Conservation (phyloP, 2,329 filamentous ascomycete species). For the Hypomyces rosellus region DNA sequence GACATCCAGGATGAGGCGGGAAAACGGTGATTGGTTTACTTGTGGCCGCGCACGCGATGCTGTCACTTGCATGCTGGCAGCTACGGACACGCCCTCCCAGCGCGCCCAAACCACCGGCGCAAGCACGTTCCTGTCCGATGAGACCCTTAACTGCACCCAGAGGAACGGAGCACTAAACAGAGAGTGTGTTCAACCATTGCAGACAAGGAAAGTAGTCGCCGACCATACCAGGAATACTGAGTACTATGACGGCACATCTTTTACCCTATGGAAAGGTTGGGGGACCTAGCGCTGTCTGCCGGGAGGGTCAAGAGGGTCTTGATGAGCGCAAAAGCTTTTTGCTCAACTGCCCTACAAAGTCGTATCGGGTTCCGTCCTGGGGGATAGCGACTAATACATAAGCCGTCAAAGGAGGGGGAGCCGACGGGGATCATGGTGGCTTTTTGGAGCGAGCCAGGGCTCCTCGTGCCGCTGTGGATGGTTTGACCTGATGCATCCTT, state of each 20-base stretch:
- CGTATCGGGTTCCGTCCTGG: neutral
- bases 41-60: conserved; percentile 12
- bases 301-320: neutral
- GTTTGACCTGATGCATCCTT: conserved; percentile 7
- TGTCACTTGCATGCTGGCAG: conserved; percentile 20
- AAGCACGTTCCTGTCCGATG: conserved; percentile 17
- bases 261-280: neutral
- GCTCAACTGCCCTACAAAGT: neutral
- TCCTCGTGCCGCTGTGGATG: conserved; percentile 23
- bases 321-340: neutral
- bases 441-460: conserved; percentile 22
- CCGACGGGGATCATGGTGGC: conserved; percentile 17
- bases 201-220: neutral
- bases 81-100: conserved; percentile 10
- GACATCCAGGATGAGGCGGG: neutral
- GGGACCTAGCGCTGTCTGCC: neutral
- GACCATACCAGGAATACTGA: neutral
- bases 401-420: conserved; percentile 1
- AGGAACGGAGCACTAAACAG: neutral
- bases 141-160: neutral
- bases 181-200: neutral
- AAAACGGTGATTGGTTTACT: conserved; percentile 1
- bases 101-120: conserved; percentile 14
- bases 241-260: neutral
- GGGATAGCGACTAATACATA: neutral